These are phyloP conservation scores for Vicia villosa DNA, from an alignment of 306 rosid genomes.

Conservation along the genomic window DNA sequence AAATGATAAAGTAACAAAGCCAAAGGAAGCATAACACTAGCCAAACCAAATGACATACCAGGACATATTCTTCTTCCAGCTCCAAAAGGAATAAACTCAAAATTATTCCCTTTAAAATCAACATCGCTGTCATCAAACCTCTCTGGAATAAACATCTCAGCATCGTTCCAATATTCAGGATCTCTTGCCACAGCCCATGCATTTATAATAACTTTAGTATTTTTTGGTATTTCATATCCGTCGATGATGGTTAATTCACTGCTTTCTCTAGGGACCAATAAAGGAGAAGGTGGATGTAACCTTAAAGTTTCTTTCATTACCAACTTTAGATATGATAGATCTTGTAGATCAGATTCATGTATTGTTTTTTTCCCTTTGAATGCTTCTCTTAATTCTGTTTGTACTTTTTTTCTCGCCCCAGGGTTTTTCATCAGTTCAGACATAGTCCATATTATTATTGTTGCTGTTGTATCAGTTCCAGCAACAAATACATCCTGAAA, in stretches of 20 bases:
- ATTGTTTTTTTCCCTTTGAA: neutral
- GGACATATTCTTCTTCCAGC: constrained; percentile 16
- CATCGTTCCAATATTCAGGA: constrained; percentile 15
- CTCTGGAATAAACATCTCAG: constrained; percentile 11
- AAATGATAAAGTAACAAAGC: neutral
- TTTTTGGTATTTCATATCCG: neutral
- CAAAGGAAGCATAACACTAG: neutral
- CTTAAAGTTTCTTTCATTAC: constrained; percentile 4
- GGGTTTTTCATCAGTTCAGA: constrained; percentile 3
- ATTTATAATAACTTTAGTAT: neutral
- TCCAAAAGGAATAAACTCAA: constrained; percentile 15
- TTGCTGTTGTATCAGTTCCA: constrained; percentile 3
- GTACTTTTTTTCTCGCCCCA: neutral
- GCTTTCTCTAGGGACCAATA: constrained; percentile 9
- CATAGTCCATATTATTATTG: constrained; percentile 14
- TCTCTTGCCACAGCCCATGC: constrained; percentile 37
- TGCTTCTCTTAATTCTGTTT: neutral
- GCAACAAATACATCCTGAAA: constrained; percentile 19
- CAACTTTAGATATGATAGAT: neutral
- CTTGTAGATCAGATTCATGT: neutral
- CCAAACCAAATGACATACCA: neutral
- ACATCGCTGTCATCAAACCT: neutral
- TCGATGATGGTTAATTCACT: neutral
- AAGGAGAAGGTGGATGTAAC: neutral
- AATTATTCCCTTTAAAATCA: neutral